These are phyloP conservation scores for Stephanodiscus triporus DNA, from an alignment of 108 stramenopile genomes.

Conservation along the genomic window DNA sequence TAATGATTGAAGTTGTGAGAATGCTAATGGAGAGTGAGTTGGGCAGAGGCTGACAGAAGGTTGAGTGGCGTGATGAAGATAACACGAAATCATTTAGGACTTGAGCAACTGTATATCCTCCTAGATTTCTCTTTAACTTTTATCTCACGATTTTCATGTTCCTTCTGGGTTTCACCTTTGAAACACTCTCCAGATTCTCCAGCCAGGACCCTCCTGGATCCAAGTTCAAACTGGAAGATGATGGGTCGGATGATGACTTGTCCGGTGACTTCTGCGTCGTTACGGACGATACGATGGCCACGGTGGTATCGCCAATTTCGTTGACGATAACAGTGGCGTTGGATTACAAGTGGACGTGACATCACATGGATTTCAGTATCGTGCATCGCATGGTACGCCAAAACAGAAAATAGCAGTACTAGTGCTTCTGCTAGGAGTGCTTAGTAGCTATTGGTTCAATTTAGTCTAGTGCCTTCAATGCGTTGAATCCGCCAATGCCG, in stretches of 20 bases:
- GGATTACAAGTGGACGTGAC: no score
- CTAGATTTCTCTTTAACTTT: no score
- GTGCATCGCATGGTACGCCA: conserved; percentile 79
- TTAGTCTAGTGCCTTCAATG: conserved; percentile 38
- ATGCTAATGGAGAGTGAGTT: background rate
- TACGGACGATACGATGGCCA: conserved; percentile 64
- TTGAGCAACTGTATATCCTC: no score
- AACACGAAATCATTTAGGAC: background rate
- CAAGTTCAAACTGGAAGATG: conserved; percentile 76
- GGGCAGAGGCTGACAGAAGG: background rate
- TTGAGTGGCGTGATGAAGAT: background rate
- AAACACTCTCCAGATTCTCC: no score
- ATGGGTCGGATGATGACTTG: conserved; percentile 56
- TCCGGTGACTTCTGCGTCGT: conserved; percentile 62
- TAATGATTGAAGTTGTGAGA: background rate
- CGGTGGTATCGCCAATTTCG: conserved; percentile 67
- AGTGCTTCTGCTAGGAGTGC: no score
- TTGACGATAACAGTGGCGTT: conserved; percentile 72
- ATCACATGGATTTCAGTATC: no score
- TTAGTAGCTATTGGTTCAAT: conserved; percentile 44
- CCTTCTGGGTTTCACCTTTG: no score
- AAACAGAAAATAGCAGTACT: conserved; percentile 37
- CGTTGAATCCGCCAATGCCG: no score
- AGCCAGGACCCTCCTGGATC: no score
- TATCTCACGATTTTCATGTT: no score